phyloP scores from a whole-genome alignment of 305 asterid species.

The Fraxinus xanthoxyloides region DNA sequence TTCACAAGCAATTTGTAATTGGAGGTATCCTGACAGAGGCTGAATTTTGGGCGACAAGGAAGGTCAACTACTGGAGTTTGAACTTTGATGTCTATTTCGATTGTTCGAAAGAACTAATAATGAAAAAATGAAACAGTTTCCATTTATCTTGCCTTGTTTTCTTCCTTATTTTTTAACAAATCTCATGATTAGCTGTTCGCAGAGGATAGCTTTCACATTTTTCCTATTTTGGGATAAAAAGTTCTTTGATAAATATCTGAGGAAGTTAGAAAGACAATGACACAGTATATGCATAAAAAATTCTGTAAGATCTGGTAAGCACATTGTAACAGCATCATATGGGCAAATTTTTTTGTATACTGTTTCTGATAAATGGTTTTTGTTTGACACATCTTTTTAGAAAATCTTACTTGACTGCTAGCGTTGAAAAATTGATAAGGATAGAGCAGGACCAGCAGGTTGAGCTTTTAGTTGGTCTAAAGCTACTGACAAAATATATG shows the following conservation, averaged over 20 bases:
- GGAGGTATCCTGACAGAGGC: conserved; percentile 82
- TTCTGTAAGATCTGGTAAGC: neutral
- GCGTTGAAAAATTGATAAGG: neutral
- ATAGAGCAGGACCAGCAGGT: neutral
- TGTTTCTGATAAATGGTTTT: neutral
- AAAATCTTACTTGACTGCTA: neutral
- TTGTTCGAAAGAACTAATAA: conserved; percentile 5
- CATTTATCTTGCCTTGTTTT: neutral
- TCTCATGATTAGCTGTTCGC: neutral
- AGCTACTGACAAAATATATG: conserved; percentile 6
- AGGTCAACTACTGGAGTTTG: conserved; percentile 57
- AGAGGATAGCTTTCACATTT: neutral
- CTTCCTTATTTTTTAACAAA: neutral
- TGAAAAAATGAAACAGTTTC: neutral
- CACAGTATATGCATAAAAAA: neutral
- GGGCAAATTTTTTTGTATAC: neutral
- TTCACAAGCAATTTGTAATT: conserved; percentile 85
- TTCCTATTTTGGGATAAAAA: neutral
- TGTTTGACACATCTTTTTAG: conserved; percentile 16
- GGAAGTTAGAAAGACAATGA: neutral
- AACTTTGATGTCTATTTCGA: conserved; percentile 5
- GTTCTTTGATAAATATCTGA: neutral
- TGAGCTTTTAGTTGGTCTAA: conserved; percentile 12
- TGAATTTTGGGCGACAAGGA: conserved; percentile 96
- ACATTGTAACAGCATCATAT: neutral